Base-by-base conservation (phyloP, 2,329 filamentous ascomycete species). In the Peltaster fructicola region DNA sequence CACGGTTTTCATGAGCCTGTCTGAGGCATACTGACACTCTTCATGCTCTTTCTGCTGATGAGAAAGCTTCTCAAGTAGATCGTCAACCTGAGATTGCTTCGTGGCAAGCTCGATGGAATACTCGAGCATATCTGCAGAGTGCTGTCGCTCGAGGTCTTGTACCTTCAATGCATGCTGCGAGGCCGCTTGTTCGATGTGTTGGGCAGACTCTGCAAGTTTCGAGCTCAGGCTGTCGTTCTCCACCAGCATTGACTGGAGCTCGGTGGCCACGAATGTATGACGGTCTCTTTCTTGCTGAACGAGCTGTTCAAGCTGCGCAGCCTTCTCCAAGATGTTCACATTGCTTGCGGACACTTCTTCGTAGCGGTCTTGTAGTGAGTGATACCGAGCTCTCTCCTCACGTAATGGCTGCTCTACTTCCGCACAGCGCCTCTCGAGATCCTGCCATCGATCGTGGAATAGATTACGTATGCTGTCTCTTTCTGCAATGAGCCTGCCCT, bases 391-490 rank as follows among this genome's bases (percentile, higher is more conserved):
- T 27, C 50, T 45, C 34, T 62, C 61, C 9, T 47, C 44, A 4
- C 53, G 52, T 8, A 71, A 47, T 5, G 67, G 67, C 23, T 52
- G 52, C 43, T 72, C 67, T 2, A 63, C 52, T 15, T 54, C 55
- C 16, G 60, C 53, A 37, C 67, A 72, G 6, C 67, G 57, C 7
- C 45, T 47, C 35, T 72, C 67, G 1, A 72, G 48, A 28, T 68
- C 63, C 13, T 56, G 52, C 36, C 65, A 70, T 8, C 64, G 57
- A 16, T 61, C 53, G 9, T 57, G 52, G 9, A 71, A 56, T 11
- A 59, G 52, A 7, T 52, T 48, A 14, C 63, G 41, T 6, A 70
- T 45, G 2, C 44, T 47, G n/a, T 60, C 50, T 6, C 61, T 49
- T 15, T 61, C 56, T 14, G 51, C 45, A 8, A 44, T 46, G 8